phyloP scores from a whole-genome alignment of 345 rosid species.

The Linum tenue region DNA sequence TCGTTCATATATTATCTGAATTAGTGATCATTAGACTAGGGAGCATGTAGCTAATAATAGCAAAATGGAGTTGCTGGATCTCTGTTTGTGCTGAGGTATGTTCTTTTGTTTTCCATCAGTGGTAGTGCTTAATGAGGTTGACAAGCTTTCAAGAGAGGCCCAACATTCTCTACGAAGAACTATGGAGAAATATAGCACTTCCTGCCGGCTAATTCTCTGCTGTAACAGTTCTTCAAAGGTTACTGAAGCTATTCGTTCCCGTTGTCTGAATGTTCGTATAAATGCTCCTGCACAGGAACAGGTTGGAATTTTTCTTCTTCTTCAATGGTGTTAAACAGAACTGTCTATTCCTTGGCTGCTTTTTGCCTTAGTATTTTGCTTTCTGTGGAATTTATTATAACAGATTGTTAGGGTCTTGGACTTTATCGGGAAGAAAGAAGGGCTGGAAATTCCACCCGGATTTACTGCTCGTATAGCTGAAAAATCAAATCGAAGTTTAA shows the following conservation, averaged over 20 bases:
- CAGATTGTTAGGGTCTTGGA: constrained; percentile 80
- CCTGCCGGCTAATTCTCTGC: constrained; percentile 82
- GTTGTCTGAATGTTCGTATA: constrained; percentile 85
- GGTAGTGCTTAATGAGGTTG: constrained; percentile 90
- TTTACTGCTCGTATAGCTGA: constrained; percentile 78
- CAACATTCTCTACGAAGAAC: constrained; percentile 97
- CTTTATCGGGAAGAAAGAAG: constrained; percentile 76
- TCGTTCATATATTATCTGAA: background rate
- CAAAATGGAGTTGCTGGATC: background rate
- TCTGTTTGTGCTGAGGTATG: constrained; percentile 7
- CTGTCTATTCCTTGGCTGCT: background rate
- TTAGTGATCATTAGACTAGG: background rate
- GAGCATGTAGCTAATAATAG: background rate
- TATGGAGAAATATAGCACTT: constrained; percentile 94
- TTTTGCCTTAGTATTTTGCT: background rate
- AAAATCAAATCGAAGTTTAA: constrained; percentile 75
- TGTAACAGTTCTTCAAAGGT: constrained; percentile 96
- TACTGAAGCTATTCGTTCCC: constrained; percentile 89
- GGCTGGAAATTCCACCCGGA: constrained; percentile 69
- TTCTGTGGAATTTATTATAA: constrained; percentile 8
- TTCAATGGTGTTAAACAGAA: background rate
- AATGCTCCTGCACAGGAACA: constrained; percentile 85
- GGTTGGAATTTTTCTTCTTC: constrained; percentile 32
- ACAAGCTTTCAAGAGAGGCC: constrained; percentile 98
- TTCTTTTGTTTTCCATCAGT: constrained; percentile 36